Percentiles rank a stretch among this genome's conserved stretches.
Evolutionary conservation across 768 basidiomycete genomes (phyloP).

Genomic region (Mycena albidolilacea): DNA sequence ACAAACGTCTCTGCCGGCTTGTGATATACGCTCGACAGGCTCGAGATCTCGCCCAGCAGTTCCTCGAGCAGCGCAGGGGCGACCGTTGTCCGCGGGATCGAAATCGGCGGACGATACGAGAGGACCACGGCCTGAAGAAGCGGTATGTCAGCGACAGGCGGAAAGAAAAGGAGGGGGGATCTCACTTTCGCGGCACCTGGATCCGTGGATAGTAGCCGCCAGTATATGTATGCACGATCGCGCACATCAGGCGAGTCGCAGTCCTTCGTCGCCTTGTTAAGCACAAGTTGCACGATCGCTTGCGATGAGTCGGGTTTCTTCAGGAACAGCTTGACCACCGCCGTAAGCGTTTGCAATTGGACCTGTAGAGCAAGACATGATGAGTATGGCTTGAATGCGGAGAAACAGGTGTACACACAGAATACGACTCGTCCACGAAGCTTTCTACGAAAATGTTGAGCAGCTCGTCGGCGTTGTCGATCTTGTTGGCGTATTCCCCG

Average conservation of each 20-base stretch:
- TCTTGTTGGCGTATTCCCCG: conserved; percentile 98
- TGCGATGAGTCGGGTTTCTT: conserved; percentile 96
- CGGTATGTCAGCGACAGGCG: conserved; percentile 2
- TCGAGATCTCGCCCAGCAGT: conserved; percentile 90
- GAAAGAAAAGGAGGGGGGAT: not conserved
- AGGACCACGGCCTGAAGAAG: conserved; percentile 81
- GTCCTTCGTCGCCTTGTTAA: conserved; percentile 96
- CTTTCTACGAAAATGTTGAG: conserved; percentile 93
- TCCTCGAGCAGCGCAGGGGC: conserved; percentile 92
- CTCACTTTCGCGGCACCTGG: conserved; percentile 95
- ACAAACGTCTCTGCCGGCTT: conserved; percentile 97
- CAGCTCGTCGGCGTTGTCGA: conserved; percentile 96
- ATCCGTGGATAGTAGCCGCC: conserved; percentile 95
- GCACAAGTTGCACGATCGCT: conserved; percentile 88
- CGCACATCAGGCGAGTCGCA: conserved; percentile 98
- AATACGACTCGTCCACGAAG: conserved; percentile 95
- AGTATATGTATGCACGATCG: conserved; percentile 98
- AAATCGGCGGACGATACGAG: conserved; percentile 92
- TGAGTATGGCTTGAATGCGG: not conserved
- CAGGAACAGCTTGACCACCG: conserved; percentile 97
- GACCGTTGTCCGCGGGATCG: conserved; percentile 92
- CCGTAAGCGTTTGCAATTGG: conserved; percentile 89
- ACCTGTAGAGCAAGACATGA: conserved; percentile 51
- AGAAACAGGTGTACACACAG: conserved; percentile 42
- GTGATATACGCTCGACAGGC: conserved; percentile 95